Percentiles rank a stretch among this genome's conserved stretches.
Conservation (phyloP, 148 eudicot genomes). For the Chenopodium quinoa region DNA sequence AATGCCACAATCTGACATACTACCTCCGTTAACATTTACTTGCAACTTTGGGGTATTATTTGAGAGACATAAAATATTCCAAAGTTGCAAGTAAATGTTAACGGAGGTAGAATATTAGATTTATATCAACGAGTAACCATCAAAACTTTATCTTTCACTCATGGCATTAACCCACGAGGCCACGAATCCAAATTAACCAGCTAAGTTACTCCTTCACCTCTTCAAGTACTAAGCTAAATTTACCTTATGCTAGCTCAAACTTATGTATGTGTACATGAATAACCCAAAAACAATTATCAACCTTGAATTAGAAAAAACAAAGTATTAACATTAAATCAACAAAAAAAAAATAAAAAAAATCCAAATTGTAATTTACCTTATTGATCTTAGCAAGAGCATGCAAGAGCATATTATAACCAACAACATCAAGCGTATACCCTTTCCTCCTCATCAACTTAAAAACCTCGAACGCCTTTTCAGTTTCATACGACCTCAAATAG, state of each 20-base stretch:
- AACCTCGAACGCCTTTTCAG: constrained; percentile 48
- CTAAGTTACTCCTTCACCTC: background rate
- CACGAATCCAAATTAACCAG: background rate
- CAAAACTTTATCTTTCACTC: background rate
- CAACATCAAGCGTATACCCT: constrained; percentile 57
- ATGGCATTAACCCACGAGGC: background rate
- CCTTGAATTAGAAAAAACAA: background rate
- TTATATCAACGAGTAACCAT: too few relatives aligned
- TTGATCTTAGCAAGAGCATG: constrained; percentile 69
- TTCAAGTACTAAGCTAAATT: background rate
- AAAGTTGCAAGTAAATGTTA: too few relatives aligned
- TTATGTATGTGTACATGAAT: background rate
- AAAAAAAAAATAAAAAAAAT: background rate
- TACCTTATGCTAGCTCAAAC: background rate
- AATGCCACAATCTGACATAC: background rate
- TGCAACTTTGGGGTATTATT: too few relatives aligned
- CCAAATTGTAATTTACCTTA: constrained; percentile 44
- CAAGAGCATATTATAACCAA: constrained; percentile 79
- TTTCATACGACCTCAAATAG: constrained; percentile 50
- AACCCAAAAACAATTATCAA: too few relatives aligned
- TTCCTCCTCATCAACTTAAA: constrained; percentile 57
- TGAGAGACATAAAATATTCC: too few relatives aligned
- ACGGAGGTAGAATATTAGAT: too few relatives aligned
- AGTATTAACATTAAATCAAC: background rate
- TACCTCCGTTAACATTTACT: too few relatives aligned